phyloP scores from a whole-genome alignment of 2,329 filamentous ascomycete genomes.

The Penicillium frequentans region DNA sequence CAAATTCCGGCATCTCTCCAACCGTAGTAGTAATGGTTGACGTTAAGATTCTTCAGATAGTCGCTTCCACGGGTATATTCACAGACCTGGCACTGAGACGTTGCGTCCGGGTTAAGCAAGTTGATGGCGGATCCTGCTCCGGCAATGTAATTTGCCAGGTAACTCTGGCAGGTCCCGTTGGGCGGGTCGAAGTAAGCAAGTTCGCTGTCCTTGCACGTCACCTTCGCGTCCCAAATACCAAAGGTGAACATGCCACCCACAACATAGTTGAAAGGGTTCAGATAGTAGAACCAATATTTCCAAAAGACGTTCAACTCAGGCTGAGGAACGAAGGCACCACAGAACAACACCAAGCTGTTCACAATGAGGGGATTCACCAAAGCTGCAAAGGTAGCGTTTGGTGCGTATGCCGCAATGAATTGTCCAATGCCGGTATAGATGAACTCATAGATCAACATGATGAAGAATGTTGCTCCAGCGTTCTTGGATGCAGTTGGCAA shows the following conservation, averaged over 20 bases:
- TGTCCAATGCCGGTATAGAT: constrained; percentile 11
- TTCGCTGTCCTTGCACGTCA: constrained; percentile 1
- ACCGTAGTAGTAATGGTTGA: constrained; percentile 59
- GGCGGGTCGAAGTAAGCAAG: constrained; percentile 8
- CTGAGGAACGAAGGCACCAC: constrained; percentile 6
- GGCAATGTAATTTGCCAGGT: constrained; percentile 52
- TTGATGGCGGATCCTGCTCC: constrained; percentile 46
- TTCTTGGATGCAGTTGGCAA: constrained; percentile 39
- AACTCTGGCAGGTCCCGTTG: constrained; percentile 51
- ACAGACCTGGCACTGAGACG: constrained; percentile 57
- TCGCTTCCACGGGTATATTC: constrained; percentile 57
- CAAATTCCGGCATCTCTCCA: constrained; percentile 64
- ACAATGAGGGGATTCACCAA: constrained; percentile 5
- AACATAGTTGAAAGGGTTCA: constrained; percentile 10
- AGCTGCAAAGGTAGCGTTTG: constrained; percentile 7
- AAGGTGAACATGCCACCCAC: constrained; percentile 8
- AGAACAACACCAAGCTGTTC: constrained; percentile 6
- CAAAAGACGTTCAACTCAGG: constrained; percentile 6
- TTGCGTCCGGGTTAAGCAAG: constrained; percentile 59
- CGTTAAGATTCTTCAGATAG: constrained; percentile 58
- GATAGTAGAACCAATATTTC: constrained; percentile 9
- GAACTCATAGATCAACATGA: constrained; percentile 13
- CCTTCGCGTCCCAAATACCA: constrained; percentile 1
- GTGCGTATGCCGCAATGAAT: constrained; percentile 10
- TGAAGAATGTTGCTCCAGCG: constrained; percentile 5